These are phyloP conservation scores for Clavispora santaluciae DNA, from an alignment of 805 yeast species.

Conservation along the genomic window DNA sequence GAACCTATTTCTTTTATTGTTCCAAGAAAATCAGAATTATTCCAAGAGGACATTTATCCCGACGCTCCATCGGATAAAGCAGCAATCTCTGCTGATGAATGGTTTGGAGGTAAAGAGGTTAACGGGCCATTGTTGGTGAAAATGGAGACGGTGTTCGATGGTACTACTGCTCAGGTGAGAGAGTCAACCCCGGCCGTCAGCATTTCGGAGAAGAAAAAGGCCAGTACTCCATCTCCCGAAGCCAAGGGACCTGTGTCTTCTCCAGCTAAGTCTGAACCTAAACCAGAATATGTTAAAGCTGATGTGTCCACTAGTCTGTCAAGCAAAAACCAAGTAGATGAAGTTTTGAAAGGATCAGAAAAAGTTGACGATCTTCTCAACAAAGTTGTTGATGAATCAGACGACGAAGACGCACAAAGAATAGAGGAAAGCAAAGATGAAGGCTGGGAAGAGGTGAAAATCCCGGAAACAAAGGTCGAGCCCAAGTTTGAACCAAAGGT, in stretches of 20 bases:
- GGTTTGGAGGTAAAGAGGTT: slow-evolving; percentile 72
- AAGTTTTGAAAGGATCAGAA: slow-evolving; percentile 31
- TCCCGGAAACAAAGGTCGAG: slow-evolving; percentile 17
- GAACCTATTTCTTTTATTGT: slow-evolving; percentile 92
- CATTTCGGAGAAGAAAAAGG: slow-evolving; percentile 19
- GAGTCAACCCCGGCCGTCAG: slow-evolving; percentile 34
- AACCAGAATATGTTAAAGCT: slow-evolving; percentile 1
- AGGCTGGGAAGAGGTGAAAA: slow-evolving; percentile 38
- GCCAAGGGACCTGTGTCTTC: not conserved
- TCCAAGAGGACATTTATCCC: slow-evolving; percentile 90
- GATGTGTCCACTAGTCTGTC: not conserved
- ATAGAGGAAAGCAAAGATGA: slow-evolving; percentile 26
- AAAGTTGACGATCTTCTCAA: slow-evolving; percentile 31
- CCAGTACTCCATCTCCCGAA: not conserved
- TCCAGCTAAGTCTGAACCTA: slow-evolving; percentile 5
- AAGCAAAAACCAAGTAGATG: slow-evolving; percentile 28
- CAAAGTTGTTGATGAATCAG: slow-evolving; percentile 37
- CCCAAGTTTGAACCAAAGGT: slow-evolving; percentile 9
- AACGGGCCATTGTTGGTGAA: slow-evolving; percentile 77
- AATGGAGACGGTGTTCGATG: slow-evolving; percentile 78
- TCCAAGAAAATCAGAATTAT: slow-evolving; percentile 89
- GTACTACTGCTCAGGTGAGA: slow-evolving; percentile 49
- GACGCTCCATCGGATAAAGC: slow-evolving; percentile 80
- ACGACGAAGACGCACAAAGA: slow-evolving; percentile 28
- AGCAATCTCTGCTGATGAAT: slow-evolving; percentile 75